Evolutionary conservation across 2,329 filamentous ascomycete genomes (phyloP).

Genomic region (Nemania serpens): DNA sequence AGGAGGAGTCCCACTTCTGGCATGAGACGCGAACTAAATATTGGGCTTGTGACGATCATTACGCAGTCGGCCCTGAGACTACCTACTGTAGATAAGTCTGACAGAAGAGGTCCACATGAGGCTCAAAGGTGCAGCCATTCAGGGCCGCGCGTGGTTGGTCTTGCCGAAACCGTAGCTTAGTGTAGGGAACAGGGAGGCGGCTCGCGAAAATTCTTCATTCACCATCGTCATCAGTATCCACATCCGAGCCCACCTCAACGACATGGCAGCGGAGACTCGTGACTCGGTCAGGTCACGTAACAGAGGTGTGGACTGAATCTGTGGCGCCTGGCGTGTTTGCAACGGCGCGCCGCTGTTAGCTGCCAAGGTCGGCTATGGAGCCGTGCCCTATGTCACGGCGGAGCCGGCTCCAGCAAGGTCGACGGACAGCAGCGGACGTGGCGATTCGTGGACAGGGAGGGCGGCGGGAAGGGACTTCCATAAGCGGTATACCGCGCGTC

Average conservation of each 20-base stretch:
- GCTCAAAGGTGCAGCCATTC: conserved; percentile 21
- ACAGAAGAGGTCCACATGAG: conserved; percentile 25
- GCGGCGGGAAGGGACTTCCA: neutral
- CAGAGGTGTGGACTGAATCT: conserved; percentile 19
- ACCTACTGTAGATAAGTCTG: conserved; percentile 1
- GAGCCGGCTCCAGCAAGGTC: neutral
- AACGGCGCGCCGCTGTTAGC: conserved; percentile 5
- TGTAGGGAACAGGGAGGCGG: conserved; percentile 18
- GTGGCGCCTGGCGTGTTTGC: neutral
- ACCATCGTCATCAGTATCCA: conserved; percentile 26
- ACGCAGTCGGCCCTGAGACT: conserved; percentile 9
- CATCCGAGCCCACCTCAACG: conserved; percentile 13
- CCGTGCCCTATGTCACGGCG: neutral
- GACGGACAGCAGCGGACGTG: neutral
- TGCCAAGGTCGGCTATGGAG: conserved; percentile 8
- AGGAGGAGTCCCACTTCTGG: neutral
- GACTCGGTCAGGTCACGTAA: conserved; percentile 19
- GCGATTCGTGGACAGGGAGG: neutral
- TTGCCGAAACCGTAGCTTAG: neutral
- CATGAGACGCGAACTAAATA: conserved; percentile 12
- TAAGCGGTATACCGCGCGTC: conserved; percentile 9
- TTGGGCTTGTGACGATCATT: conserved; percentile 15
- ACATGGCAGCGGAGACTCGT: conserved; percentile 19
- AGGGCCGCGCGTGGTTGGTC: neutral
- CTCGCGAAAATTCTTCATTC: conserved; percentile 21